Base-by-base conservation (phyloP, 768 basidiomycete genomes). In the Trametes cinnabarina region DNA sequence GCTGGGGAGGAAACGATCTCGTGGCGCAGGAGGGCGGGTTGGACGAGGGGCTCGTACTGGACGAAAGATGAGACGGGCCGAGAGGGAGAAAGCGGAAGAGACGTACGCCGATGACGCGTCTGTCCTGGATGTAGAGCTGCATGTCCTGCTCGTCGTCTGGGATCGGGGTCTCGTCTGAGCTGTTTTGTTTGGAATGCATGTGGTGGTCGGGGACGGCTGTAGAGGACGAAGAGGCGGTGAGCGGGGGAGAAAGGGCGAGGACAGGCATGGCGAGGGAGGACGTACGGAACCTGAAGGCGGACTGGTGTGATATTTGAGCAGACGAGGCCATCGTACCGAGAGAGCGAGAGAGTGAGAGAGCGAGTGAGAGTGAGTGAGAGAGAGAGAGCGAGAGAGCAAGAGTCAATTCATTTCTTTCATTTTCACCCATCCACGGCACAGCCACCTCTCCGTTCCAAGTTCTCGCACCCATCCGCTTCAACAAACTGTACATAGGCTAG, bases 31-130 rank as follows among this genome's bases (percentile, higher is more conserved):
- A 98, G 78, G 1, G 91, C 90, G 6, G 95, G 96, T 66, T 95
- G 92, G 58, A 97, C 86, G 41, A 98, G 83, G n/a, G 96, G 95
- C 65, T 98, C 95, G 71, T 98, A 96, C 92, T 94, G 66, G 62
- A 55, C 25, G 22, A 34, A 47, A 49, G 48, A 51, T 23, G 26
- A 52, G 60, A 47, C 34, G 53, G 30, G 44, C 51, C 20, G 8
- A 46, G 25, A 37, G 19, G 57, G 42, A 20, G 47, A 22, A 39
- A 11, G 28, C 46, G 34, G 46, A 61, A 55, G 32, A 51, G 40
- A 78, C 86, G 61, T 80, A 90, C 88, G 50, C 88, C 88, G 48
- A 88, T 78, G 73, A 92, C 90, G 50, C 90, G 84, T 48, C 86
- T 80, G 74, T 93, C 90, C 69, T 87, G 84, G 74, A 92, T 86